Evolutionary conservation across 495 filamentous ascomycete genomes (phyloP), one percentile per base, ranked within the genome.

Genomic region (Astrothelium macrocarpum): DNA sequence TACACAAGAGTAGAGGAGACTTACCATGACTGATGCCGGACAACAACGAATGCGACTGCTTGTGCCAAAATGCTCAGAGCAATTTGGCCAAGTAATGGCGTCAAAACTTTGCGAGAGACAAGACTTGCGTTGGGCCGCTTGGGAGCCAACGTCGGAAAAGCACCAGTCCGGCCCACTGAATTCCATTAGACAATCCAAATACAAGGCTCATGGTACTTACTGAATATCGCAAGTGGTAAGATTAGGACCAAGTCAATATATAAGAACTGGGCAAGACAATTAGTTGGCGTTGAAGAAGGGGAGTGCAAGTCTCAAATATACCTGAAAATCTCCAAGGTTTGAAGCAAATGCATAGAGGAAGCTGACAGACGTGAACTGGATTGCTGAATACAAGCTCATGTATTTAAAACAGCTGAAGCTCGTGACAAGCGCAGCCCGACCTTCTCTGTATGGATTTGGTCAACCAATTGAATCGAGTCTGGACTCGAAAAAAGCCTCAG

Each of bases 401-500:
- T 91, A 99, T 75, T 99, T 99, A 79, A 99, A 99, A 78, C 95
- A 99, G 76, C 90, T 95, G 77, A 99, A 99, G 72, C 92, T 97
- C 31, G 95, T 99, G 7, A 97, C 92, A 20, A 99, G 80, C 56
- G 95, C 88, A 53, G 93, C 93, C 64, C 95, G 86, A 3, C 95
- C 95, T 79, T 99, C 95, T 29, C 49, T 56, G 25, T 9, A 56
- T 5, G 23, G 5, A 26, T 5, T 29, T 10, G 29, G 49, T 39
- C 14, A 29, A 29, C 9, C 20, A 9, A 2, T 56, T 29, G 49
- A n/a, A 56, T 29, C 7, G 25, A n/a, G n/a, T n/a, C n/a, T n/a
- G n/a, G n/a, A n/a, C n/a, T 49, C 45, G 9, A 56, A 9, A 25
- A 12, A 16, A 9, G 11, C 29, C 25, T 7, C 20, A 10, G 49